Percentiles rank a stretch among this genome's conserved stretches.
Evolutionary conservation across 768 basidiomycete genomes (phyloP).

Genomic region (Macrolepiota dolichaula): DNA sequence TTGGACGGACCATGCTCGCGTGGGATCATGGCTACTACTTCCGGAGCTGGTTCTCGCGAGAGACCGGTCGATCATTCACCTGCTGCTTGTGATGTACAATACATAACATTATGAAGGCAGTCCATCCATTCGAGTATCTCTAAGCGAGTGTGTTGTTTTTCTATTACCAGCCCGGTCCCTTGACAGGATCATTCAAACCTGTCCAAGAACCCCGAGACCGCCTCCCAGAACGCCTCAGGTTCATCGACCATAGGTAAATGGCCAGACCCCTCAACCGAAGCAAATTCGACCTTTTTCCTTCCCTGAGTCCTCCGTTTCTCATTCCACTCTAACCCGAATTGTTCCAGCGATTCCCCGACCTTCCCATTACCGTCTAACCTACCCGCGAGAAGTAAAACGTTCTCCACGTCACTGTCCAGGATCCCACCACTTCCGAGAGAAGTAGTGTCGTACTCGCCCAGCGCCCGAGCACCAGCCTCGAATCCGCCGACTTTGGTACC

Average conservation of each 20-base stretch:
- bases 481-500: conserved; percentile 41
- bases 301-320: conserved; percentile 11
- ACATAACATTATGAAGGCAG: too few relatives aligned
- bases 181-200: neutral
- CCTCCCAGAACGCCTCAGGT: conserved; percentile 36
- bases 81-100: too few relatives aligned
- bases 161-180: too few relatives aligned
- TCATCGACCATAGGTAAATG: conserved; percentile 55
- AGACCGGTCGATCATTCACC: too few relatives aligned
- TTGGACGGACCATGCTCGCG: too few relatives aligned
- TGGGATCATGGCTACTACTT: too few relatives aligned
- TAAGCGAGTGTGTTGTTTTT: neutral
- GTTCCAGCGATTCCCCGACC: conserved; percentile 35
- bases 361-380: conserved; percentile 46
- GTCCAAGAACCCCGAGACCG: conserved; percentile 16
- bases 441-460: conserved; percentile 40
- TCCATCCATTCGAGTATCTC: neutral
- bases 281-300: conserved; percentile 24
- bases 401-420: conserved; percentile 22
- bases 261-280: conserved; percentile 34
- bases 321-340: conserved; percentile 31
- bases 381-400: conserved; percentile 44
- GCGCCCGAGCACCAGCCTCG: conserved; percentile 40
- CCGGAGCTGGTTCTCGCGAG: too few relatives aligned
- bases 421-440: conserved; percentile 2